Conservation (phyloP, 768 basidiomycete genomes). For the Boletus sensibilis region DNA sequence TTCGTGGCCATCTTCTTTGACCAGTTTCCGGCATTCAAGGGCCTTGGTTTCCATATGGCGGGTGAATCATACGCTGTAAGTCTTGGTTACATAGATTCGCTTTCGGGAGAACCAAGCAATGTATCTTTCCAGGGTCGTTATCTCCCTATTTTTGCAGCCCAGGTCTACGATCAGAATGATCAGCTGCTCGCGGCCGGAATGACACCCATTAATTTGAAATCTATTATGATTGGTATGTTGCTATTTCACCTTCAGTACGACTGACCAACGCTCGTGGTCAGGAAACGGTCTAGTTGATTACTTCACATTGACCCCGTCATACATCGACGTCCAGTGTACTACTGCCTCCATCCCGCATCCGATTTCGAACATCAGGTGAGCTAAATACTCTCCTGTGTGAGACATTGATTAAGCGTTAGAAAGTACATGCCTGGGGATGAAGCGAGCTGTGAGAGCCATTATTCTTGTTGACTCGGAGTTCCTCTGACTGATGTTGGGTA, state of each 20-base stretch:
- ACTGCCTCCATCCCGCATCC: slow-evolving; percentile 42
- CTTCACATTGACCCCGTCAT: slow-evolving; percentile 37
- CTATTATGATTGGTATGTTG: slow-evolving; percentile 43
- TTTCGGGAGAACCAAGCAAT: neutral
- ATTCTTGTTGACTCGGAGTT: neutral
- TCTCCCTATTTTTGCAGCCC: slow-evolving; percentile 45
- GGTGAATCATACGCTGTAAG: slow-evolving; percentile 52
- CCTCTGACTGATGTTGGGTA: neutral
- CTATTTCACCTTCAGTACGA: neutral
- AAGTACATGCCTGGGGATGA: slow-evolving; percentile 39
- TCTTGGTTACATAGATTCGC: neutral
- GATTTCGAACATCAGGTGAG: slow-evolving; percentile 12
- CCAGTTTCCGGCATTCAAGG: slow-evolving; percentile 67
- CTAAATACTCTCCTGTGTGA: neutral
- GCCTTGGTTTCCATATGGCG: slow-evolving; percentile 55
- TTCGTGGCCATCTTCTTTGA: slow-evolving; percentile 74
- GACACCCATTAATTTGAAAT: slow-evolving; percentile 46
- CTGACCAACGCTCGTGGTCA: slow-evolving; percentile 1
- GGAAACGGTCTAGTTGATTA: slow-evolving; percentile 44
- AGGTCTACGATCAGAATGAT: slow-evolving; percentile 45
- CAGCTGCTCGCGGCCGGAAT: slow-evolving; percentile 40
- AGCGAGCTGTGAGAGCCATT: slow-evolving; percentile 32
- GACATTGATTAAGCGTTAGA: neutral
- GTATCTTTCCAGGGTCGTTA: slow-evolving; percentile 41
- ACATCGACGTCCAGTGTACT: slow-evolving; percentile 54